These are phyloP conservation scores for Inonotus hispidus DNA, from an alignment of 1,284 basidiomycete species.

Conservation along the genomic window DNA sequence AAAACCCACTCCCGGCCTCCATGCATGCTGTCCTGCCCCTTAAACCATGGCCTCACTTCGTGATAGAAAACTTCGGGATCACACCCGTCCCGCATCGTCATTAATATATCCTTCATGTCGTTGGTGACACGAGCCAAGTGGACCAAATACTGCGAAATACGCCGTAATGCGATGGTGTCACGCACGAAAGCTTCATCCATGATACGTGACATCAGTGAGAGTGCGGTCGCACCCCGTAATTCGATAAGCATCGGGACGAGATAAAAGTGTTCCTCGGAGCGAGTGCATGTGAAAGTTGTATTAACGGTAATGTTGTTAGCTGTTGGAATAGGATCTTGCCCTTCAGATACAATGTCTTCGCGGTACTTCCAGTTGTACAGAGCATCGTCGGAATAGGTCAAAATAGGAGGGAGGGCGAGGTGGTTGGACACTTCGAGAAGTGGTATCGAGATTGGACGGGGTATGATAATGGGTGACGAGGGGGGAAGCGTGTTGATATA, in stretches of 20 bases:
- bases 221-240: slow-evolving; percentile 80
- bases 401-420: slow-evolving; percentile 82
- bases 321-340: slow-evolving; percentile 32
- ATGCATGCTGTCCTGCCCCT: slow-evolving; percentile 71
- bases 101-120: slow-evolving; percentile 55
- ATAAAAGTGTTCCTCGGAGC: slow-evolving; percentile 90
- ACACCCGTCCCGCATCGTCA: slow-evolving; percentile 67
- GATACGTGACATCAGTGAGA: slow-evolving; percentile 81
- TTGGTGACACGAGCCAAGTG: slow-evolving; percentile 65
- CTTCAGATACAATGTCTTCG: slow-evolving; percentile 14
- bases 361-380: slow-evolving; percentile 83
- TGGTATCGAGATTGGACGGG: slow-evolving; percentile 71
- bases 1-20: slow-evolving; percentile 70
- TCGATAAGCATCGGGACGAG: slow-evolving; percentile 88
- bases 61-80: slow-evolving; percentile 82
- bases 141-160: slow-evolving; percentile 71
- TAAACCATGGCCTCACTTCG: slow-evolving; percentile 88
- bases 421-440: slow-evolving; percentile 70
- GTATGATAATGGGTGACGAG: slow-evolving; percentile 51
- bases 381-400: slow-evolving; percentile 93
- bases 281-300: slow-evolving; percentile 75
- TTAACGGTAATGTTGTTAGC: slow-evolving; percentile 56
- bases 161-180: slow-evolving; percentile 68
- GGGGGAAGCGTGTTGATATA: slow-evolving; percentile 79
- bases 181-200: slow-evolving; percentile 92